Evolutionary conservation across 139 green algal species (phyloP).

Genomic region (Edaphochlamys debaryana): DNA sequence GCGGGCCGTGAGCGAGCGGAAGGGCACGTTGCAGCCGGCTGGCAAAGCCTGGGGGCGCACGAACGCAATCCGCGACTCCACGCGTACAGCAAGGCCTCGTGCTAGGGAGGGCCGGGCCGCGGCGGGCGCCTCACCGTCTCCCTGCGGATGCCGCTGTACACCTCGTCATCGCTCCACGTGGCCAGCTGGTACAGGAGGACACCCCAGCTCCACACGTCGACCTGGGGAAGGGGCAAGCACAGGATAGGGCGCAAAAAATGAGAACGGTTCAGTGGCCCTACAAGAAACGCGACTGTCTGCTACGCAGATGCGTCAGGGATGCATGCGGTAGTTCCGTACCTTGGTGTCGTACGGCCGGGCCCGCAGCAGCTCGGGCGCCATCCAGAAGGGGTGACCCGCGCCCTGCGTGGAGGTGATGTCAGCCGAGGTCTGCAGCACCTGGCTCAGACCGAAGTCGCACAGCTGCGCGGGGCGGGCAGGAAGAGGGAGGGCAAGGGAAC

Average conservation of each 20-base stretch:
- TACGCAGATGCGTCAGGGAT: no score
- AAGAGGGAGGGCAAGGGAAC: background rate
- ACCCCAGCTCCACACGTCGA: constrained; percentile 30
- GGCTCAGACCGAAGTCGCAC: constrained; percentile 32
- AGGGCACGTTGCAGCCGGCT: background rate
- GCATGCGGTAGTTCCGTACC: no score
- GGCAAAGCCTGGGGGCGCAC: background rate
- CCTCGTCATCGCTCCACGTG: background rate
- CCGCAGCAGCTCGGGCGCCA: constrained; percentile 19
- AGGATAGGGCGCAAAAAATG: background rate
- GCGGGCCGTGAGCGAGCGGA: no score
- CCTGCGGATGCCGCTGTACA: background rate
- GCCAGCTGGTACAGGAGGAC: constrained; percentile 27
- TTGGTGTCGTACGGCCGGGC: constrained; percentile 6
- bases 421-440: background rate
- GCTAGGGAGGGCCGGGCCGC: no score
- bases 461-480: background rate
- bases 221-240: background rate
- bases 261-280: no score
- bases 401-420: background rate
- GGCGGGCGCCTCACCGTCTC: background rate
- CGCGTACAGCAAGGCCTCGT: no score
- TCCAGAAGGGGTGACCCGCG: constrained; percentile 17
- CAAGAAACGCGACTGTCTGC: no score
- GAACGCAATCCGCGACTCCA: no score